Percentiles rank a stretch among this genome's conserved stretches.
Conservation (phyloP, 495 filamentous ascomycete species). For the Glarea lozoyensis region DNA sequence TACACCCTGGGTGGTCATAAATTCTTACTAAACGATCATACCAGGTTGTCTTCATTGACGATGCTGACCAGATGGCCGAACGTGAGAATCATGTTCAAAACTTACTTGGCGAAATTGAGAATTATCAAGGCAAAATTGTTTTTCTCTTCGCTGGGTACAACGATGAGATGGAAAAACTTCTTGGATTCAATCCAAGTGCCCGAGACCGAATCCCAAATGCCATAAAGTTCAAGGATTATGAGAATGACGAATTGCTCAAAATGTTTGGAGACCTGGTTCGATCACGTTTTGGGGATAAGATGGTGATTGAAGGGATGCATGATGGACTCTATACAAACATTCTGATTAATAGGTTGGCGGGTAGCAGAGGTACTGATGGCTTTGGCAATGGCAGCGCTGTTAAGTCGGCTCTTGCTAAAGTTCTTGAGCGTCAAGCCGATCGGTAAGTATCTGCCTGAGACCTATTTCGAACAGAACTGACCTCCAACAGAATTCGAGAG, state of each 20-base stretch:
- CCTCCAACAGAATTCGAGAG: no score
- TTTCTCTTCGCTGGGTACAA: constrained; percentile 74
- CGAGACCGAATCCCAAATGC: constrained; percentile 60
- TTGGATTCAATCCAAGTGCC: constrained; percentile 68
- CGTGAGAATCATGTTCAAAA: constrained; percentile 38
- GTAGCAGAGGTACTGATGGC: constrained; percentile 52
- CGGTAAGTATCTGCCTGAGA: no score
- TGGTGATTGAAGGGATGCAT: constrained; percentile 52
- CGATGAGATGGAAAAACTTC: constrained; percentile 73
- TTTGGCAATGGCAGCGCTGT: constrained; percentile 68
- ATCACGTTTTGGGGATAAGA: constrained; percentile 21
- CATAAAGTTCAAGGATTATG: constrained; percentile 62
- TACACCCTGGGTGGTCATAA: no score
- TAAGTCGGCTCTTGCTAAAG: constrained; percentile 46
- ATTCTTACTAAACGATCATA: no score
- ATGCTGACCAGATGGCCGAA: constrained; percentile 53
- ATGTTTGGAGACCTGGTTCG: constrained; percentile 11
- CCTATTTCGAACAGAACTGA: no score
- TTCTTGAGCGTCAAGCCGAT: constrained; percentile 49
- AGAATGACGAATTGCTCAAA: constrained; percentile 49
- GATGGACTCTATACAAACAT: constrained; percentile 60
- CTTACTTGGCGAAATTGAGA: constrained; percentile 67
- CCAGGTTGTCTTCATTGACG: constrained; percentile 58
- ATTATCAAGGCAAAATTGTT: constrained; percentile 62
- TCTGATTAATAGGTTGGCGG: constrained; percentile 49